Percentiles rank a stretch among this genome's conserved stretches.
phyloP scores from a whole-genome alignment of 805 yeast species.

The Wickerhamomyces hampshirensis region DNA sequence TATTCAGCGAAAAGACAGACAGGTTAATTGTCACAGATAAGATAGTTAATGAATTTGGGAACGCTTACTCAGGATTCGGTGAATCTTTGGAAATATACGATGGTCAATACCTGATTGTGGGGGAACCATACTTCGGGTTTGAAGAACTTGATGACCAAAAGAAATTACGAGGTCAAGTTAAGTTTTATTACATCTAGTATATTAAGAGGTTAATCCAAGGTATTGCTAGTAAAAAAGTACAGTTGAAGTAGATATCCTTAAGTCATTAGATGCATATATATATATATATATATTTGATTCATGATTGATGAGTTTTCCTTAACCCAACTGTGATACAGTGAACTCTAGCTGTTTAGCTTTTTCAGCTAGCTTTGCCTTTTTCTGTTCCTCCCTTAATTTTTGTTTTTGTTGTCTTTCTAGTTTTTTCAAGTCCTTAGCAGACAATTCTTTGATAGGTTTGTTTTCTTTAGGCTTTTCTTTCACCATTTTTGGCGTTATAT shows the following conservation, averaged over 20 bases:
- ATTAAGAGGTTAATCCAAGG: too few relatives aligned
- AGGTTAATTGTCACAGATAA: background rate
- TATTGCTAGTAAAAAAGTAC: too few relatives aligned
- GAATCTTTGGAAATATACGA: slow-evolving; percentile 27
- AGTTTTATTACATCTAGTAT: slow-evolving; percentile 16
- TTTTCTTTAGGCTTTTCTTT: slow-evolving; percentile 16
- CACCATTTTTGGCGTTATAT: slow-evolving; percentile 24
- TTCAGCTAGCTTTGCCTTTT: slow-evolving; percentile 16
- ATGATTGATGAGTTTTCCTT: too few relatives aligned
- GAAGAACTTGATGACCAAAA: slow-evolving; percentile 23
- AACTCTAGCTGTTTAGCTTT: slow-evolving; percentile 14
- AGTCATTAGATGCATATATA: slow-evolving; percentile 2
- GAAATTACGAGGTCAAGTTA: slow-evolving; percentile 31
- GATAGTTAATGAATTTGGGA: slow-evolving; percentile 21
- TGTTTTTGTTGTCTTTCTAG: slow-evolving; percentile 22
- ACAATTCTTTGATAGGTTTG: slow-evolving; percentile 9
- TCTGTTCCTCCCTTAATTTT: slow-evolving; percentile 20
- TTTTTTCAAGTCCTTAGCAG: slow-evolving; percentile 13
- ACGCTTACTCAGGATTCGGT: slow-evolving; percentile 41
- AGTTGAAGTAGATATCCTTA: background rate
- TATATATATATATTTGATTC: background rate
- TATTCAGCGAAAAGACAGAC: slow-evolving; percentile 2
- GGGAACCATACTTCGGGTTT: slow-evolving; percentile 34
- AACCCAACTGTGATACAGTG: slow-evolving; percentile 2
- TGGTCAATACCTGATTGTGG: slow-evolving; percentile 30